Conservation (phyloP, 352 stramenopile species). For the Phytophthora tubulina region DNA sequence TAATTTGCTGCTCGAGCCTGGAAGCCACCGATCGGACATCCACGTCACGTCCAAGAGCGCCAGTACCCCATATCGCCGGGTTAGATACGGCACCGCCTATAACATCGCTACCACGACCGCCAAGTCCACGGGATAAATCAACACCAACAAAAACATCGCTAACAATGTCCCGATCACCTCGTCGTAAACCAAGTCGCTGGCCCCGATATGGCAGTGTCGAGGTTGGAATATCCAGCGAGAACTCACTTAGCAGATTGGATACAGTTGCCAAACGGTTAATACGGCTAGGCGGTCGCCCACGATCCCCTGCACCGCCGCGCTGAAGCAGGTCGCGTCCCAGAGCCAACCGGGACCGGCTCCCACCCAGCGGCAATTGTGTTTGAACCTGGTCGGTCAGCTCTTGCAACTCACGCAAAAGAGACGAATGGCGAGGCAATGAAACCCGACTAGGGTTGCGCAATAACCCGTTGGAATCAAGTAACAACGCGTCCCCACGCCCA, state of each 20-base stretch:
- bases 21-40: conserved; percentile 79
- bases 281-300: conserved; percentile 66
- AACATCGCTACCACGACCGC: conserved; percentile 39
- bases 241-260: conserved; percentile 84
- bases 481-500: conserved; percentile 46
- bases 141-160: conserved; percentile 48
- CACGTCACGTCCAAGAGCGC: conserved; percentile 44
- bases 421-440: conserved; percentile 70
- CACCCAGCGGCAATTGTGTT: conserved; percentile 57
- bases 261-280: conserved; percentile 74
- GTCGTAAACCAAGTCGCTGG: conserved; percentile 55
- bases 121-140: conserved; percentile 47
- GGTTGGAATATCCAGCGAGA: conserved; percentile 80
- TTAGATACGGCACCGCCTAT: conserved; percentile 38
- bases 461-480: conserved; percentile 42
- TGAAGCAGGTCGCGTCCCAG: conserved; percentile 60
- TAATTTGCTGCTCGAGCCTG: conserved; percentile 81
- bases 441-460: conserved; percentile 43
- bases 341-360: conserved; percentile 41
- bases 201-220: conserved; percentile 42
- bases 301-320: conserved; percentile 39
- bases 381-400: conserved; percentile 83
- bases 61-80: conserved; percentile 50
- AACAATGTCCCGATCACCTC: conserved; percentile 63
- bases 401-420: conserved; percentile 78